Conservation (phyloP, 2,329 filamentous ascomycete species). For the Microcyclospora pomicola region DNA sequence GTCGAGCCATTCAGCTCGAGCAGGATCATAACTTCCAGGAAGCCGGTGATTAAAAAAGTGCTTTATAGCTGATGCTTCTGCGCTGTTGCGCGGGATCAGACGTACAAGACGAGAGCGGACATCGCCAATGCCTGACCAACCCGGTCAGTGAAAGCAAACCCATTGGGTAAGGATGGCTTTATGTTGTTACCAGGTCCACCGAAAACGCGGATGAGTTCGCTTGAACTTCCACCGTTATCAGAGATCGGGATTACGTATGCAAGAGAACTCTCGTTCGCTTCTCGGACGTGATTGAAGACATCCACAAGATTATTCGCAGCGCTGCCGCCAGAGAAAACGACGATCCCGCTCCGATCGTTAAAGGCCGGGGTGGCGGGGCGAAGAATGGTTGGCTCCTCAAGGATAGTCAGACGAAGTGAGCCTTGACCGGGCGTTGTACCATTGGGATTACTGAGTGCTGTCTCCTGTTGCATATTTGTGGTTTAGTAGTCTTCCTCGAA, state of each 20-base stretch:
- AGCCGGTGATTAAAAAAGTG: conserved; percentile 79
- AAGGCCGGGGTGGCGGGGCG: too few species aligned
- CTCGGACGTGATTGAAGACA: conserved; percentile 53
- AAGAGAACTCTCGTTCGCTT: conserved; percentile 52
- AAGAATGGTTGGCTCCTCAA: too few species aligned
- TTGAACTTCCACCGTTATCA: conserved; percentile 89
- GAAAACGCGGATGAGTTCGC: conserved; percentile 85
- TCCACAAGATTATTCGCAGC: conserved; percentile 92
- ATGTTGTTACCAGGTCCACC: conserved; percentile 62
- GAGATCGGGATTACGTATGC: conserved; percentile 90
- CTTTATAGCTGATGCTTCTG: conserved; percentile 62
- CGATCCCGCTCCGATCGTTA: conserved; percentile 40
- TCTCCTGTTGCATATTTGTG: too few species aligned
- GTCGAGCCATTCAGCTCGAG: conserved; percentile 70
- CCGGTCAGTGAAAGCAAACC: neutral
- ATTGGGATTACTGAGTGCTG: too few species aligned
- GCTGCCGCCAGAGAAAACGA: conserved; percentile 82
- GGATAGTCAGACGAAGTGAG: too few species aligned
- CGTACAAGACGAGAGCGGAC: conserved; percentile 63
- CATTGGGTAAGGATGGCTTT: neutral
- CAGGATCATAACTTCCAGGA: conserved; percentile 44
- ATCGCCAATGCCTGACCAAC: conserved; percentile 49
- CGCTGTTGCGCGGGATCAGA: conserved; percentile 57
- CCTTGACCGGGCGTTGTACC: too few species aligned
- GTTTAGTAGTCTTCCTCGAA: too few species aligned